A percentile compares a stretch with the other conserved stretches of the same genome.
These are phyloP conservation scores for Arthrocladium fulminans DNA, from an alignment of 2,329 filamentous ascomycete species.

Conservation along the genomic window DNA sequence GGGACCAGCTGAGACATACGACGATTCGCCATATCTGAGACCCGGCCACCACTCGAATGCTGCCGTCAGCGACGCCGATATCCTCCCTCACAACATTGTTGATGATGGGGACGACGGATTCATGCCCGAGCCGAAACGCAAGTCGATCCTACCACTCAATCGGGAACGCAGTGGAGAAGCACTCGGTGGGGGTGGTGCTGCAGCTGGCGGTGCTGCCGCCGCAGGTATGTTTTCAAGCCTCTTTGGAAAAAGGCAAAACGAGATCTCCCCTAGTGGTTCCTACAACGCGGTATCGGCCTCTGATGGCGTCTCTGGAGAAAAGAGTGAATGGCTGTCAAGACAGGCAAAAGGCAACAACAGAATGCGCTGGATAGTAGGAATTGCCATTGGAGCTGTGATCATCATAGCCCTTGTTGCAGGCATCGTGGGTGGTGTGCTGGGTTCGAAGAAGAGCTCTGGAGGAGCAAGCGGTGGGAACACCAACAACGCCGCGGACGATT, in stretches of 20 bases:
- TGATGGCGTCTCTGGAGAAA: slow-evolving; percentile 42
- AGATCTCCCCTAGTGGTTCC: slow-evolving; percentile 34
- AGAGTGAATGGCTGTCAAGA: slow-evolving; percentile 55
- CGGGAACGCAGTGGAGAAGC: slow-evolving; percentile 31
- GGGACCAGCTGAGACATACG: slow-evolving; percentile 37
- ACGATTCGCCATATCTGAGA: slow-evolving; percentile 59
- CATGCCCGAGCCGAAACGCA: slow-evolving; percentile 45
- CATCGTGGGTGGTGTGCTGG: slow-evolving; percentile 62
- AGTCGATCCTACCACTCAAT: slow-evolving; percentile 53
- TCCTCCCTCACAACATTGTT: slow-evolving; percentile 66
- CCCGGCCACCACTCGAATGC: slow-evolving; percentile 40
- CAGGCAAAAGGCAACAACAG: slow-evolving; percentile 56
- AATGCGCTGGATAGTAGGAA: slow-evolving; percentile 60
- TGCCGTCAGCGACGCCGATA: slow-evolving; percentile 35
- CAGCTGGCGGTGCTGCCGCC: slow-evolving; percentile 39
- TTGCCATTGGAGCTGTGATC: slow-evolving; percentile 55
- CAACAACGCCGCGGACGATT: slow-evolving; percentile 51
- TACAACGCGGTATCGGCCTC: slow-evolving; percentile 47
- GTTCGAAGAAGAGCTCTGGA: slow-evolving; percentile 39
- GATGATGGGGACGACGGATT: slow-evolving; percentile 87
- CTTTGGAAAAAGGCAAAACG: slow-evolving; percentile 31
- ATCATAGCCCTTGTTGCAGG: slow-evolving; percentile 65
- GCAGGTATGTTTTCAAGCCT: slow-evolving; percentile 36
- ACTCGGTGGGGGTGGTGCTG: slow-evolving; percentile 24
- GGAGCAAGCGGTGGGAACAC: slow-evolving; percentile 21